Evolutionary conservation across 176 grass and related monocot genomes (phyloP).

Genomic region (Guadua angustifolia): DNA sequence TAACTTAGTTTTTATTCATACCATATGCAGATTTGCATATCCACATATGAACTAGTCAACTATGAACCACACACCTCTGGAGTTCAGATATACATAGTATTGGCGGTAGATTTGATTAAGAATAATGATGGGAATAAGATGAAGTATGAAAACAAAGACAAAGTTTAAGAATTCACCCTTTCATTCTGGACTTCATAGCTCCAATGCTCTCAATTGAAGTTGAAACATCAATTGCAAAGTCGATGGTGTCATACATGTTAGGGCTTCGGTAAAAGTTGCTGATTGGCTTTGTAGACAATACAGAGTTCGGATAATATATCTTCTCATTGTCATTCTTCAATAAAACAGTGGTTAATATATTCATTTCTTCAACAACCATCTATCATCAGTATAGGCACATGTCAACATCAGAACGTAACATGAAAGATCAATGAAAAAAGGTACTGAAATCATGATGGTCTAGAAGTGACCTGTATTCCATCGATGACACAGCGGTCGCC

Average conservation of each 20-base stretch:
- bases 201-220: conserved; percentile 80
- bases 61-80: background rate
- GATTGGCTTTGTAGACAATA: conserved; percentile 81
- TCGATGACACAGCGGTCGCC: conserved; percentile 93
- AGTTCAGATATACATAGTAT: background rate
- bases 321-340: conserved; percentile 92
- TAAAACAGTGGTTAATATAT: conserved; percentile 95
- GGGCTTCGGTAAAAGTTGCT: conserved; percentile 98
- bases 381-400: conserved; percentile 37
- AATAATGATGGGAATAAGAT: background rate
- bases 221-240: conserved; percentile 74
- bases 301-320: conserved; percentile 94
- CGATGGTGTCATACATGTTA: conserved; percentile 75
- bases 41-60: background rate
- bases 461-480: conserved; percentile 74
- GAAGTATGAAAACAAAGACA: background rate
- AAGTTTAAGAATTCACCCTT: conserved; percentile 60
- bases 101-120: background rate
- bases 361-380: conserved; percentile 99
- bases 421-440: conserved; percentile 9
- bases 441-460: background rate
- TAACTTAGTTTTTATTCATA: background rate
- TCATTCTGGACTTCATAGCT: conserved; percentile 74
- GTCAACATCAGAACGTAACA: conserved; percentile 13
- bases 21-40: background rate